Conservation (phyloP, 2,329 filamentous ascomycete genomes). For the Penicillium capsulatum region DNA sequence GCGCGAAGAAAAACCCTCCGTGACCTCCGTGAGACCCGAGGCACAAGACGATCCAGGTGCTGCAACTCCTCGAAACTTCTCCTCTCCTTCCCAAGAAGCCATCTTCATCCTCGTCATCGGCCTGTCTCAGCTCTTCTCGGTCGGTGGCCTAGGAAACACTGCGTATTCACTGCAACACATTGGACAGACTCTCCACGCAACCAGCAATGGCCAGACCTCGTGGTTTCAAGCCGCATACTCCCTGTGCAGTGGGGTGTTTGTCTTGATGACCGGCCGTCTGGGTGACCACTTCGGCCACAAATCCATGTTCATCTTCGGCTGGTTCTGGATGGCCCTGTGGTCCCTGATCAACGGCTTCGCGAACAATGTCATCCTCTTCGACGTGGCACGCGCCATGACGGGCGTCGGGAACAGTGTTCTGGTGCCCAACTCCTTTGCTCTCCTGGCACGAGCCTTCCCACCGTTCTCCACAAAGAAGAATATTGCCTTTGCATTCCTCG, state of each 20-base stretch:
- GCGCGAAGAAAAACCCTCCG: no score
- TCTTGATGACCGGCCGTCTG: slow-evolving; percentile 48
- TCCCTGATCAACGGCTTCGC: slow-evolving; percentile 45
- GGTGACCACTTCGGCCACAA: slow-evolving; percentile 52
- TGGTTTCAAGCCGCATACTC: slow-evolving; percentile 50
- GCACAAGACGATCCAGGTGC: not conserved
- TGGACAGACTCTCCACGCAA: slow-evolving; percentile 5
- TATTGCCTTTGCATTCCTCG: slow-evolving; percentile 46
- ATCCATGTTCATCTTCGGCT: slow-evolving; percentile 48
- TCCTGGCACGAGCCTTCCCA: slow-evolving; percentile 42
- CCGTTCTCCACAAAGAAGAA: slow-evolving; percentile 39
- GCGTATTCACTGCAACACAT: slow-evolving; percentile 39
- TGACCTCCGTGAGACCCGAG: not conserved
- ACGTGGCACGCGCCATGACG: slow-evolving; percentile 27
- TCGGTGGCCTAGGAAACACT: slow-evolving; percentile 35
- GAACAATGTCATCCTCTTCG: slow-evolving; percentile 28
- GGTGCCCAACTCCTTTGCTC: slow-evolving; percentile 45
- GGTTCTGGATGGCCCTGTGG: slow-evolving; percentile 49
- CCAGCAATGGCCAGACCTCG: slow-evolving; percentile 44
- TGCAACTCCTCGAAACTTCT: not conserved
- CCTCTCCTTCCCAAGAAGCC: slow-evolving; percentile 11
- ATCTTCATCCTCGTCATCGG: slow-evolving; percentile 46
- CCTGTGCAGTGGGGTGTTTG: slow-evolving; percentile 50
- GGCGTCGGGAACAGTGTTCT: slow-evolving; percentile 46
- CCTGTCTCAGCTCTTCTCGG: slow-evolving; percentile 43